Evolutionary conservation across 768 basidiomycete genomes (phyloP).

Genomic region (Leccinum uliginosum): DNA sequence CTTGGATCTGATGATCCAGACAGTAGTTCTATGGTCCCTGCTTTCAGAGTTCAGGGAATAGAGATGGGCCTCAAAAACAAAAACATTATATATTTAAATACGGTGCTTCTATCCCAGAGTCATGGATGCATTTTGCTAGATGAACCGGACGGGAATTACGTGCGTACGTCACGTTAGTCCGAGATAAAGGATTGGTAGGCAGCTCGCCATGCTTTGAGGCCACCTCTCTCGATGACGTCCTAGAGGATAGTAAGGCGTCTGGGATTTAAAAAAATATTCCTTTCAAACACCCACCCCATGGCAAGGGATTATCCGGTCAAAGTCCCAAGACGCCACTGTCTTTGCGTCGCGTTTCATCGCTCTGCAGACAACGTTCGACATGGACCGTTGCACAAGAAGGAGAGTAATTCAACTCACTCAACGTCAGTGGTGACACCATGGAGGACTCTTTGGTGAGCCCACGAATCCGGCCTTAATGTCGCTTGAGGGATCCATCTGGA

Average conservation of each 20-base stretch:
- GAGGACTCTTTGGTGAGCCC: constrained; percentile 27
- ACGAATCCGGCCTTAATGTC: constrained; percentile 28
- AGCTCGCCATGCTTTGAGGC: constrained; percentile 50
- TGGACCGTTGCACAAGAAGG: neutral
- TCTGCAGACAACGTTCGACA: constrained; percentile 18
- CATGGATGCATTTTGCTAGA: neutral
- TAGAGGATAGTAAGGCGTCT: constrained; percentile 13
- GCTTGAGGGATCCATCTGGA: constrained; percentile 28
- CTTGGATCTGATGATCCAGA: neutral
- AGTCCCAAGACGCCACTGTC: constrained; percentile 69
- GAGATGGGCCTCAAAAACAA: neutral
- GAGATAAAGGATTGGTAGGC: constrained; percentile 35
- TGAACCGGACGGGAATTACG: neutral
- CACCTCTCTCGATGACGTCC: constrained; percentile 63
- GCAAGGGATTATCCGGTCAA: constrained; percentile 70
- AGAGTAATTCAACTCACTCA: constrained; percentile 22
- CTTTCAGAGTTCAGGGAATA: neutral
- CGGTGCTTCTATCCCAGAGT: neutral
- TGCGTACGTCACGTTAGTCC: constrained; percentile 5
- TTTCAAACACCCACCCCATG: constrained; percentile 43
- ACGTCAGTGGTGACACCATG: constrained; percentile 16
- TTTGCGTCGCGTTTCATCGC: constrained; percentile 61
- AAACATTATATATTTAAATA: constrained; percentile 3
- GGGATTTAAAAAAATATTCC: neutral
- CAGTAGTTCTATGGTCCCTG: neutral